Base-by-base conservation (phyloP, 2,329 filamentous ascomycete species). In the Cercospora canescens region DNA sequence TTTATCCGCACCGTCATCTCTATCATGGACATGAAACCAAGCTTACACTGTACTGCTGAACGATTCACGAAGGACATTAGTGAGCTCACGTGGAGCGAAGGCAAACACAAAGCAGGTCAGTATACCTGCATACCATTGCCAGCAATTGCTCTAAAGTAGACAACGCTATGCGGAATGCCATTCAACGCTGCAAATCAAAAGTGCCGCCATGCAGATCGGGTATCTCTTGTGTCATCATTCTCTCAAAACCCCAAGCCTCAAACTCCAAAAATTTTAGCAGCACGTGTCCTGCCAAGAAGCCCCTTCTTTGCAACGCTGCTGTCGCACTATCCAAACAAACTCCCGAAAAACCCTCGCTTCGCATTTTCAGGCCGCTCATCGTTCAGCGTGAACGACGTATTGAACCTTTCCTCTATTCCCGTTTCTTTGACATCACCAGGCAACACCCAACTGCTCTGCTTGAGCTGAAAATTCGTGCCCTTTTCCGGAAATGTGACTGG, bases 361-460 rank as follows among this genome's bases (percentile, higher is more conserved):
- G 55, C 62, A 45, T 24, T 32, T 5, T 32, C 34, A 34, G 60
- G 60, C 8, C 18, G 14, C 26, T 60, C 54, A 58, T 71, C 70
- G 6, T 67, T 58, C 54, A 72, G 55, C 12, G 52, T 60, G 45
- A 72, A 72, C 2, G 66, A 67, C 8, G 64, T 65, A 16, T 41
- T 58, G 24, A 72, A 72, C 34, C 70, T 39, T 14, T 71, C 70
- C 62, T 72, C 70, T 26, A 72, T 56, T 34, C 70, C 70, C n/a
- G 64, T 67, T 56, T 69, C 67, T 50, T 66, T 69, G 35, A 63
- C 55, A 55, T 72, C 70, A 3, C 67, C 62, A n/a, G 69, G 65
- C 7, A 72, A 48, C 5, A 63, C 60, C 69, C 69, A 71, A 28
- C 35, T 67, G 39, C 70, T 68, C 60, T 67, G 62, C 59, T 69